These are phyloP conservation scores for Sarocladium brachiariae DNA, from an alignment of 2,329 filamentous ascomycete species.

Conservation along the genomic window DNA sequence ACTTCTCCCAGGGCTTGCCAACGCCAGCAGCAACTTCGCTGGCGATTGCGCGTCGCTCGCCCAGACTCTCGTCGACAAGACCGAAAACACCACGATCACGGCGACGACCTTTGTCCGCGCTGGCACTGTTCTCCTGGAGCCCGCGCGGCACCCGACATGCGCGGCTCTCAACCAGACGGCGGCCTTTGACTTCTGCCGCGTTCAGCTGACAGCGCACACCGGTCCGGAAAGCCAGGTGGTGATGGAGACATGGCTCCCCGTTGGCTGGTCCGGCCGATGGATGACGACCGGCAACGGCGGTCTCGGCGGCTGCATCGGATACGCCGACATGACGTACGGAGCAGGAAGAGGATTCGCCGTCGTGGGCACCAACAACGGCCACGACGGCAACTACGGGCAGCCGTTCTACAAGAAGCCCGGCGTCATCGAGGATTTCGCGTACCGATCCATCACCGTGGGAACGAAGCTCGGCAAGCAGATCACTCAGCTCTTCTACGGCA, in stretches of 20 bases:
- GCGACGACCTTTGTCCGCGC: slow-evolving; percentile 23
- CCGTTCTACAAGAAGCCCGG: slow-evolving; percentile 29
- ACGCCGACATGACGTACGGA: slow-evolving; percentile 39
- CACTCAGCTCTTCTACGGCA: slow-evolving; percentile 38
- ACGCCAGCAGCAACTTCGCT: neutral
- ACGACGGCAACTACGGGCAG: slow-evolving; percentile 33
- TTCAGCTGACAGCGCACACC: slow-evolving; percentile 21
- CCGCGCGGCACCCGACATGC: slow-evolving; percentile 33
- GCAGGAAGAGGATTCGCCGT: slow-evolving; percentile 36
- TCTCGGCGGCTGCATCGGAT: slow-evolving; percentile 40
- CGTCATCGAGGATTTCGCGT: slow-evolving; percentile 28
- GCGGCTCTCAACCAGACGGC: slow-evolving; percentile 15
- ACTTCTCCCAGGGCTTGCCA: neutral
- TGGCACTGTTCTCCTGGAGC: slow-evolving; percentile 29
- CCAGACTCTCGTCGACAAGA: neutral
- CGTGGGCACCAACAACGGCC: slow-evolving; percentile 44
- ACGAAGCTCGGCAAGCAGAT: slow-evolving; percentile 42
- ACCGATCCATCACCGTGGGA: slow-evolving; percentile 37
- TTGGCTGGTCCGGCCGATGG: slow-evolving; percentile 33
- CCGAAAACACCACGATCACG: slow-evolving; percentile 12
- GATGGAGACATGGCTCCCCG: slow-evolving; percentile 41
- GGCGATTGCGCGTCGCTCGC: neutral
- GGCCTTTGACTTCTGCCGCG: slow-evolving; percentile 15
- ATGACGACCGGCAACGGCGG: slow-evolving; percentile 43
- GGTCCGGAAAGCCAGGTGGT: slow-evolving; percentile 38